These are phyloP conservation scores for Erythrophleum ivorense DNA, from an alignment of 331 rosid genomes.

Conservation along the genomic window DNA sequence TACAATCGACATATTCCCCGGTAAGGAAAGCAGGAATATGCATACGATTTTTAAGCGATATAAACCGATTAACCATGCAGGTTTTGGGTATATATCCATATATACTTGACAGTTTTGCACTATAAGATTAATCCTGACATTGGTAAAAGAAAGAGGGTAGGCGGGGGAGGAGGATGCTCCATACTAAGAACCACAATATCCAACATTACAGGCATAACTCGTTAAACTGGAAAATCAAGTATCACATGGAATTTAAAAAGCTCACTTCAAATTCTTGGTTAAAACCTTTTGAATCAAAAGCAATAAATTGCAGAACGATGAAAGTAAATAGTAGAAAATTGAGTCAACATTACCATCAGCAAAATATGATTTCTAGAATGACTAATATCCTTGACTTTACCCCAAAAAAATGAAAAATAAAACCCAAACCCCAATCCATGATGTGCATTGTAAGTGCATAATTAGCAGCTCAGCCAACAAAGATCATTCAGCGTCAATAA, in stretches of 20 bases:
- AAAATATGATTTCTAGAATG: not conserved
- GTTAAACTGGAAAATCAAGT: not conserved
- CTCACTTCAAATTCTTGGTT: no score
- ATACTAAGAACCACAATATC: not conserved
- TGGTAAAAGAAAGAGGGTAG: no score
- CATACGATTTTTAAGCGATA: not conserved
- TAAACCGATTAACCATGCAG: not conserved
- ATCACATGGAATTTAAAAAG: not conserved
- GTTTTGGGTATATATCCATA: not conserved
- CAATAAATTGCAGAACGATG: not conserved
- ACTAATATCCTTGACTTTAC: not conserved
- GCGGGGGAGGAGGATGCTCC: not conserved
- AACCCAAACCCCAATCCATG: no score
- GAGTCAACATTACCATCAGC: not conserved
- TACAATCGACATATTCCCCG: not conserved
- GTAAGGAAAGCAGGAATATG: not conserved
- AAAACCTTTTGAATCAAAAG: not conserved
- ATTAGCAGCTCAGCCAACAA: no score
- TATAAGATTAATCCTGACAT: no score
- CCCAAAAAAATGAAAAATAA: no score
- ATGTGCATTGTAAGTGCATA: no score
- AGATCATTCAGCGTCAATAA: no score
- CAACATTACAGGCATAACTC: not conserved
- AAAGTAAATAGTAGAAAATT: not conserved
- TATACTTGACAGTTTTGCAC: no score